These are phyloP conservation scores for Phytophthora agathidicida DNA, from an alignment of 352 stramenopile genomes.

Conservation along the genomic window DNA sequence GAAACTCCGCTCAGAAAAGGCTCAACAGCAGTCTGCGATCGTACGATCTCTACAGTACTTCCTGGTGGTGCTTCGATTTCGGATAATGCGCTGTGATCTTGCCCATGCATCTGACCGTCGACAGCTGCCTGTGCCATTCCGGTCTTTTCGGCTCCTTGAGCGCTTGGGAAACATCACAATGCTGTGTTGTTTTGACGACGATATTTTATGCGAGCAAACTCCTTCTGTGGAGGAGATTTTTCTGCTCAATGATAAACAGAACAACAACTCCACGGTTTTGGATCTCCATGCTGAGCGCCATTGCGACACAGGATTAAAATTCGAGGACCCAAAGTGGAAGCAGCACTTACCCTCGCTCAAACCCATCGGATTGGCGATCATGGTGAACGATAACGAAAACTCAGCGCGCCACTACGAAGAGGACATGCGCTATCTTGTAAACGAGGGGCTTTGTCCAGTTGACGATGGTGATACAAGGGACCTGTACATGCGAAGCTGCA, in stretches of 20 bases:
- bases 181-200: constrained; percentile 89
- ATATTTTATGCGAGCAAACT: constrained; percentile 84
- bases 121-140: constrained; percentile 67
- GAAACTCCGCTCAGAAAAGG: constrained; percentile 75
- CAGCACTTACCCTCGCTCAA: constrained; percentile 82
- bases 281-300: constrained; percentile 77
- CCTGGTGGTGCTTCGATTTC: constrained; percentile 69
- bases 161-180: constrained; percentile 86
- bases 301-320: constrained; percentile 82
- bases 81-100: constrained; percentile 52
- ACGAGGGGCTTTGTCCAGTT: constrained; percentile 42
- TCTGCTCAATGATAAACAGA: constrained; percentile 76
- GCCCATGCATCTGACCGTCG: constrained; percentile 53
- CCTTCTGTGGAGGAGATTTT: constrained; percentile 88
- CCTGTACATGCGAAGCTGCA: constrained; percentile 63
- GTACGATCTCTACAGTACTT: constrained; percentile 81
- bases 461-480: constrained; percentile 38
- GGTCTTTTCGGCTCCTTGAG: constrained; percentile 80
- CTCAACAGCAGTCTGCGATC: constrained; percentile 65
- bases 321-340: constrained; percentile 88
- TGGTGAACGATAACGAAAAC: constrained; percentile 83
- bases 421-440: constrained; percentile 78
- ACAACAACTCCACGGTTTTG: constrained; percentile 67
- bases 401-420: constrained; percentile 65
- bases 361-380: constrained; percentile 76